Conservation (phyloP, 208 protist genomes). For the Naegleria gruberi region DNA sequence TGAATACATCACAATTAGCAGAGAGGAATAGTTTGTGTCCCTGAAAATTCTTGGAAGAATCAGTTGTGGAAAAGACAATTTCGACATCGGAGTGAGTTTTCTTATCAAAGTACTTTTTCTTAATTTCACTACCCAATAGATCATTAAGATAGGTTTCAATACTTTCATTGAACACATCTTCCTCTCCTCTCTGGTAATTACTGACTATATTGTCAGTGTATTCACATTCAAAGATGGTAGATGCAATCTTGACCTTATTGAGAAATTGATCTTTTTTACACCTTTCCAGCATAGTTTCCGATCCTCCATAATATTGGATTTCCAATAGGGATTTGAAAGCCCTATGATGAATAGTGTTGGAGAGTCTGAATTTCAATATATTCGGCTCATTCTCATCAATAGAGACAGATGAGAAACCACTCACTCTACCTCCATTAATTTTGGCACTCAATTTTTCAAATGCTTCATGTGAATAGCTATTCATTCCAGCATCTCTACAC, state of each 20-base stretch:
- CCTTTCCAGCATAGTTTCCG: neutral
- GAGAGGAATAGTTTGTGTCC: neutral
- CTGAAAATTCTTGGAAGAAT: neutral
- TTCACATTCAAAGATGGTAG: neutral
- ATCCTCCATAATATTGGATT: neutral
- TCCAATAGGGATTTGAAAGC: neutral
- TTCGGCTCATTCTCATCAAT: neutral
- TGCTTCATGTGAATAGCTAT: neutral
- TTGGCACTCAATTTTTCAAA: neutral
- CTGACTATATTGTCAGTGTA: neutral
- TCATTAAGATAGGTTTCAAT: neutral
- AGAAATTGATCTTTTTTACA: neutral
- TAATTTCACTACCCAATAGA: neutral
- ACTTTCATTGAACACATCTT: constrained; percentile 5
- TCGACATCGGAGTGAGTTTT: neutral
- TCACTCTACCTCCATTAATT: neutral
- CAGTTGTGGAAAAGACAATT: neutral
- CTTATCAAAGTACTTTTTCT: neutral
- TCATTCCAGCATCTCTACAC: neutral
- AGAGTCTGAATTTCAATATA: neutral
- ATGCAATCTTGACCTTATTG: neutral
- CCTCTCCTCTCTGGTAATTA: neutral
- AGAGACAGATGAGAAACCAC: neutral
- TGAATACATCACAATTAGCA: neutral
- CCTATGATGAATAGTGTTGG: neutral